phyloP scores from a whole-genome alignment of 768 basidiomycete genomes.

The Suillus americanus region DNA sequence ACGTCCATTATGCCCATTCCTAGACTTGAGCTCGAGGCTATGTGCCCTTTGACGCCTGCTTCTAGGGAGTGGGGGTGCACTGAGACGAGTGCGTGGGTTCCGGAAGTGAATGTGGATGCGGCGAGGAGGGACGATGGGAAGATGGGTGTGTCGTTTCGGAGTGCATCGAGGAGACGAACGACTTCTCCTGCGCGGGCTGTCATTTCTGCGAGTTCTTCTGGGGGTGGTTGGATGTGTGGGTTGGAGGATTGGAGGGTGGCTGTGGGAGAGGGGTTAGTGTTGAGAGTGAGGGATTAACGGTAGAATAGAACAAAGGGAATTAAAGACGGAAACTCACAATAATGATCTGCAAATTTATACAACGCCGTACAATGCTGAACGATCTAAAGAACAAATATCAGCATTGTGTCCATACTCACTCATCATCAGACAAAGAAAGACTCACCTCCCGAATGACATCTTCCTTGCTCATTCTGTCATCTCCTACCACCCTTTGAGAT shows the following conservation, averaged over 20 bases:
- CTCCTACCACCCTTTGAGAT: constrained; percentile 1
- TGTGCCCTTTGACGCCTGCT: not conserved
- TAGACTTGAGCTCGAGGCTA: not conserved
- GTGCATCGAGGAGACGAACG: constrained; percentile 60
- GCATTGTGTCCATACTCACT: constrained; percentile 13
- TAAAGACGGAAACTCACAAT: constrained; percentile 45
- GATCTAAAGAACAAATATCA: constrained; percentile 40
- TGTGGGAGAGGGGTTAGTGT: not conserved
- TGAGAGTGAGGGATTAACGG: not conserved
- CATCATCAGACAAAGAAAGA: not conserved
- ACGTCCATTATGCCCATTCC: constrained; percentile 22
- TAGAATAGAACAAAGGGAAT: not conserved
- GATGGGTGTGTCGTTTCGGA: constrained; percentile 10
- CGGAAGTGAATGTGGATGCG: not conserved
- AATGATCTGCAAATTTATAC: constrained; percentile 65
- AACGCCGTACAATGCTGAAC: constrained; percentile 59
- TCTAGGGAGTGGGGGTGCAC: constrained; percentile 8
- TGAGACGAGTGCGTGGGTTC: constrained; percentile 14
- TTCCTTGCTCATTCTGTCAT: not conserved
- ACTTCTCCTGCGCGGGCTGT: constrained; percentile 62
- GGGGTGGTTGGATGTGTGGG: constrained; percentile 51
- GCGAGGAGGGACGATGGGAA: constrained; percentile 22
- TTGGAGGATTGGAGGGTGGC: constrained; percentile 36
- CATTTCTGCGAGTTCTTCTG: constrained; percentile 69
- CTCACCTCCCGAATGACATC: constrained; percentile 4